Evolutionary conservation across 2,329 filamentous ascomycete genomes (phyloP).

Genomic region (Zymoseptoria brevis): DNA sequence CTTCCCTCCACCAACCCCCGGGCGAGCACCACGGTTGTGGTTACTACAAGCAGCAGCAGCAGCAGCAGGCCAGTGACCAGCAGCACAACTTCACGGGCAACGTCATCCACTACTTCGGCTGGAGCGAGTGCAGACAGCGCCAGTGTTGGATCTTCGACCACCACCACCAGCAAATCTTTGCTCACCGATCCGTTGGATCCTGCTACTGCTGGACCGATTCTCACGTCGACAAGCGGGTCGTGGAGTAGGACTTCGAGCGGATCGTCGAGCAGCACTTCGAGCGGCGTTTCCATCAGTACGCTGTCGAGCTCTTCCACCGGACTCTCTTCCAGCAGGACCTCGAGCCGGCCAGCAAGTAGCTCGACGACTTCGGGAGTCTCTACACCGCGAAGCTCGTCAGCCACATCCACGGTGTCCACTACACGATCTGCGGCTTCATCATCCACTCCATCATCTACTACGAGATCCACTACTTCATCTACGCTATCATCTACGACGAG

Average conservation of each 20-base stretch:
- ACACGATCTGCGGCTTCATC: not conserved
- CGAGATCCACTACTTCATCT: not conserved
- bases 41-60: not conserved
- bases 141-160: not conserved
- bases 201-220: not conserved
- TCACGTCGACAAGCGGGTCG: not conserved
- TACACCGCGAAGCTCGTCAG: not conserved
- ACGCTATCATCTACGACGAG: not conserved
- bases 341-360: not conserved
- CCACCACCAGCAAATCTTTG: not conserved
- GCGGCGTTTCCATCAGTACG: no score
- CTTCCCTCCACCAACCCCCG: not conserved
- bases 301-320: no score
- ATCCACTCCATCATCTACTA: not conserved
- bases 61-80: not conserved
- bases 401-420: not conserved
- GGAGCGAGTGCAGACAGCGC: not conserved
- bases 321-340: not conserved
- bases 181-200: not conserved
- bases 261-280: no score
- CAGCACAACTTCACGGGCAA: not conserved
- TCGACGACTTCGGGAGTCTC: not conserved
- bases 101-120: not conserved
- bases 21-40: not conserved
- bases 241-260: no score